phyloP scores from a whole-genome alignment of 176 grass and related monocot species.

The Juncus effusus region DNA sequence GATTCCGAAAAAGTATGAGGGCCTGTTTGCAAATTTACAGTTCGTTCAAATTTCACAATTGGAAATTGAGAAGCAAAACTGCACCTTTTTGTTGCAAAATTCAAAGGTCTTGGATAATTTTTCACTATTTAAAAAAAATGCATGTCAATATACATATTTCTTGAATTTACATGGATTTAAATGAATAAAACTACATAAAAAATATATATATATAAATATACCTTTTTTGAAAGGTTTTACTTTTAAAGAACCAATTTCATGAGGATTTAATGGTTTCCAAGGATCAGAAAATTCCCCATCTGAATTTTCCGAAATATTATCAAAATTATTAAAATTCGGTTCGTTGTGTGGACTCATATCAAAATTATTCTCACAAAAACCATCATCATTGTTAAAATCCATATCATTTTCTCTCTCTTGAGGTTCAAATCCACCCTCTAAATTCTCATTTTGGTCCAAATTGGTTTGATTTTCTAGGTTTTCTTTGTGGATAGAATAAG shows the following conservation, averaged over 20 bases:
- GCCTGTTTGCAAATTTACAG: conserved; percentile 50
- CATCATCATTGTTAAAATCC: conserved; percentile 30
- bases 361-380: conserved; percentile 24
- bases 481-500: conserved; percentile 33
- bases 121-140: conserved; percentile 59
- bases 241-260: conserved; percentile 81
- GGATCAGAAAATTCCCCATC: conserved; percentile 62
- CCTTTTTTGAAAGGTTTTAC: conserved; percentile 77
- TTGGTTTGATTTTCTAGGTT: conserved; percentile 25
- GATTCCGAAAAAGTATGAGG: conserved; percentile 37
- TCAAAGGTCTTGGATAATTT: conserved; percentile 38
- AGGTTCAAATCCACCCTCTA: conserved; percentile 18
- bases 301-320: conserved; percentile 44
- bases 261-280: conserved; percentile 73
- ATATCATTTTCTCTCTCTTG: conserved; percentile 34
- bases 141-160: conserved; percentile 15
- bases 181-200: not conserved
- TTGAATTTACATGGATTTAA: not conserved
- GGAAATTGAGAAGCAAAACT: conserved; percentile 58
- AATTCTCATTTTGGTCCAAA: conserved; percentile 15
- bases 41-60: conserved; percentile 74
- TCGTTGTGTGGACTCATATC: conserved; percentile 42
- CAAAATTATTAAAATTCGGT: conserved; percentile 39
- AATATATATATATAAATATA: conserved; percentile 26
- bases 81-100: conserved; percentile 36